Evolutionary conservation across 73 alveolate species (phyloP), one percentile per base, ranked within the genome.

Genomic region (Stentor coeruleus): DNA sequence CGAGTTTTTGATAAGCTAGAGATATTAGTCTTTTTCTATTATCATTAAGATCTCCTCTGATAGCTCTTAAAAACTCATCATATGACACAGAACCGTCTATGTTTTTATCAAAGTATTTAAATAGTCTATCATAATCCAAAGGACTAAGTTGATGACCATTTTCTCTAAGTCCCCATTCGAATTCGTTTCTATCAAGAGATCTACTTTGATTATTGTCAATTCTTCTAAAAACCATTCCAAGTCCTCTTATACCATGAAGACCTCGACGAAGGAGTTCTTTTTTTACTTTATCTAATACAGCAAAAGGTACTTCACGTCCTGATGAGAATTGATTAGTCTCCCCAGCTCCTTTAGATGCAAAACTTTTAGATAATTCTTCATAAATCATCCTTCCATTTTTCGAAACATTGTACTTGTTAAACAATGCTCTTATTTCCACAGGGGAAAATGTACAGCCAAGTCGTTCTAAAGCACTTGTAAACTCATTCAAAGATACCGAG

Each of bases 101-200:
- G 74, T 94, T 89, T 81, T 91, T 91, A 77, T 92, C 96, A 75
- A 94, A 90, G 59, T 77, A 90, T 40, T 80, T 87, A 88, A 87
- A 90, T 20, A 90, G 58, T 35, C 89, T 85, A 26, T 88, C 94
- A 55, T 83, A 77, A 79, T 88, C 94, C 72, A 82, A 26, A 3
- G 88, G 90, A 59, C 59, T 81, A 37, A 88, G 82, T 15, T 38
- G 59, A 82, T 88, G 94, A 3, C 94, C 94, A 81, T 88, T 88
- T 38, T 88, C 94, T 81, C 85, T 85, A 14, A 88, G 84, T 11
- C 91, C 94, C 94, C 94, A 88, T 83, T 85, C 86, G 59, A 88
- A 88, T 59, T 88, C 94, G 39, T 88, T 58, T 72, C 88, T 76
- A 57, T 85, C 91, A 0, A 88, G 66, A 39, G 58, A 42, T 35